Conservation (phyloP, 441 rosid species). For the Euphorbia corollata region DNA sequence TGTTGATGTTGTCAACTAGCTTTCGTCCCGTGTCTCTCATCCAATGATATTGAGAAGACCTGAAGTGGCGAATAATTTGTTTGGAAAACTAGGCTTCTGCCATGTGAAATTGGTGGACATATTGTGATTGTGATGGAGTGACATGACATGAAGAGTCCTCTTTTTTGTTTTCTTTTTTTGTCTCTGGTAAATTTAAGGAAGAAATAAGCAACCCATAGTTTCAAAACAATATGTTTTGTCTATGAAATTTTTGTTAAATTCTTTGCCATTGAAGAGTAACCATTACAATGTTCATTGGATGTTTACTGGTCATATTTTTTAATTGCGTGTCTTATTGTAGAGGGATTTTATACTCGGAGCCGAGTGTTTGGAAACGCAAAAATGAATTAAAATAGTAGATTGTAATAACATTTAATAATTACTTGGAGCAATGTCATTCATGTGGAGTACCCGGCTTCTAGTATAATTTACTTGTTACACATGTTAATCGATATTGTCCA, state of each 20-base stretch:
- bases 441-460: too few relatives aligned
- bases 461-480: too few relatives aligned
- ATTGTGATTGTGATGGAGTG: slow-evolving; percentile 21
- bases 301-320: background rate
- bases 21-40: slow-evolving; percentile 12
- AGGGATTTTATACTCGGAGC: too few relatives aligned
- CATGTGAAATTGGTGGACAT: slow-evolving; percentile 23
- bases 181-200: background rate
- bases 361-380: background rate
- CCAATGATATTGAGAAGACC: slow-evolving; percentile 14
- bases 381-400: too few relatives aligned
- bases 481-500: too few relatives aligned
- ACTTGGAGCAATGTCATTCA: too few relatives aligned
- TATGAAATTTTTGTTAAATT: background rate
- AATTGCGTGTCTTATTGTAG: background rate
- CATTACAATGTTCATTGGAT: background rate
- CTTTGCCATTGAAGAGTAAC: background rate
- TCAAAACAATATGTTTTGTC: background rate
- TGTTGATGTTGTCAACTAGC: slow-evolving; percentile 87
- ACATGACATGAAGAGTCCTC: slow-evolving; percentile 18
- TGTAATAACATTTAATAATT: too few relatives aligned
- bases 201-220: slow-evolving; percentile 2
- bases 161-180: background rate
- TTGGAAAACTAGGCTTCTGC: slow-evolving; percentile 29
- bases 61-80: slow-evolving; percentile 29